Conservation (phyloP, 768 basidiomycete species). For the Dentipellis sp. region DNA sequence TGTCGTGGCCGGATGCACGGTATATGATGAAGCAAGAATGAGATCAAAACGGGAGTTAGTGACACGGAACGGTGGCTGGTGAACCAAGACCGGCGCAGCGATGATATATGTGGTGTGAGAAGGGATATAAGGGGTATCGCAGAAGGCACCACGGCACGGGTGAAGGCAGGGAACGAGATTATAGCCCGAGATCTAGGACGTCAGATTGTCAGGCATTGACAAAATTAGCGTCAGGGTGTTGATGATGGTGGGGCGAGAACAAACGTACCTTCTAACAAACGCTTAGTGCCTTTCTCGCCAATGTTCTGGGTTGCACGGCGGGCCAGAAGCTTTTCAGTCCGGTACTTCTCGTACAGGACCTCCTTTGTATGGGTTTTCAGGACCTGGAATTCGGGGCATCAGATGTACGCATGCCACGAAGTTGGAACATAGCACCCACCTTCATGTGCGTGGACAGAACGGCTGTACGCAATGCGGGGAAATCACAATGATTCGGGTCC, state of each 20-base stretch:
- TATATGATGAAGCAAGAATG: too few relatives aligned
- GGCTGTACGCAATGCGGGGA: slow-evolving; percentile 74
- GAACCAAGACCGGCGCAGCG: not conserved
- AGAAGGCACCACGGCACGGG: not conserved
- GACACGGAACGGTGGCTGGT: too few relatives aligned
- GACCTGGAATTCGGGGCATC: slow-evolving; percentile 33
- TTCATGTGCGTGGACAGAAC: slow-evolving; percentile 81
- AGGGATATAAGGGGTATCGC: not conserved
- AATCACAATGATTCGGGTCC: slow-evolving; percentile 82
- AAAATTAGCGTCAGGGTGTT: not conserved
- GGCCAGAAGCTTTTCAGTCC: slow-evolving; percentile 85
- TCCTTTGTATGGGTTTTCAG: slow-evolving; percentile 80
- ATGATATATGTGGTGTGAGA: not conserved
- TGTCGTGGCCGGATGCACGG: too few relatives aligned
- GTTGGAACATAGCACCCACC: slow-evolving; percentile 28
- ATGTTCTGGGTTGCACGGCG: slow-evolving; percentile 76
- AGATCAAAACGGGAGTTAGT: too few relatives aligned
- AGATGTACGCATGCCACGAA: not conserved
- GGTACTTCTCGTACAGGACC: slow-evolving; percentile 87
- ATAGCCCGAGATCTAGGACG: not conserved
- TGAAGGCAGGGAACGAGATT: not conserved
- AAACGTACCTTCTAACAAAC: slow-evolving; percentile 60
- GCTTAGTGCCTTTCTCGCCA: slow-evolving; percentile 62
- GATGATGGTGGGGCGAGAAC: not conserved
- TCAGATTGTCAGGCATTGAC: not conserved